These are phyloP conservation scores for Vitis hybrid DNA, from an alignment of 177 flowering plant species.

Conservation along the genomic window DNA sequence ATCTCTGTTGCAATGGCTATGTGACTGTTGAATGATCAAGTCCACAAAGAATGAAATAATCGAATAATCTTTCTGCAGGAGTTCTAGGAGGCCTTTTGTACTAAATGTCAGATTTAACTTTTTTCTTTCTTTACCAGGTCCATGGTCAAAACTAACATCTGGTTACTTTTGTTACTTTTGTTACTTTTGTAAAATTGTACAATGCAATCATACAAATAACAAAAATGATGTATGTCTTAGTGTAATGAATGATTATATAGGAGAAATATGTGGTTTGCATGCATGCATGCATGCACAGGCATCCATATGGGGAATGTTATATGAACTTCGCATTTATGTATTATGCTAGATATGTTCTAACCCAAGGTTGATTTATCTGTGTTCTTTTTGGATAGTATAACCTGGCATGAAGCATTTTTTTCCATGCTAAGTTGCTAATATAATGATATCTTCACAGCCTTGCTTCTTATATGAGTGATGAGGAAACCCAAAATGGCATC, in stretches of 20 bases:
- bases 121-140: neutral
- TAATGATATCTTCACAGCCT: conserved; percentile 61
- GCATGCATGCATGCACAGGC: no score
- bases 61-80: neutral
- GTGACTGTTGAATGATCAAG: neutral
- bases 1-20: neutral
- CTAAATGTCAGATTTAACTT: neutral
- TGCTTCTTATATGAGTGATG: conserved; percentile 92
- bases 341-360: no score
- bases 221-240: no score
- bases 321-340: no score
- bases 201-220: no score
- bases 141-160: no score
- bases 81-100: neutral
- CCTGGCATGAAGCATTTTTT: neutral
- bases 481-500: conserved; percentile 74
- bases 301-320: no score
- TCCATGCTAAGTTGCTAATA: conserved; percentile 3
- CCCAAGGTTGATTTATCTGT: neutral
- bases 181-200: no score
- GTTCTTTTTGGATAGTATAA: neutral
- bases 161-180: no score
- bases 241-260: no score
- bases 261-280: no score
- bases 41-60: neutral